A percentile compares a stretch with the other conserved stretches of the same genome.
These are phyloP conservation scores for Skeletonema grethae DNA, from an alignment of 108 stramenopile genomes.

Conservation along the genomic window DNA sequence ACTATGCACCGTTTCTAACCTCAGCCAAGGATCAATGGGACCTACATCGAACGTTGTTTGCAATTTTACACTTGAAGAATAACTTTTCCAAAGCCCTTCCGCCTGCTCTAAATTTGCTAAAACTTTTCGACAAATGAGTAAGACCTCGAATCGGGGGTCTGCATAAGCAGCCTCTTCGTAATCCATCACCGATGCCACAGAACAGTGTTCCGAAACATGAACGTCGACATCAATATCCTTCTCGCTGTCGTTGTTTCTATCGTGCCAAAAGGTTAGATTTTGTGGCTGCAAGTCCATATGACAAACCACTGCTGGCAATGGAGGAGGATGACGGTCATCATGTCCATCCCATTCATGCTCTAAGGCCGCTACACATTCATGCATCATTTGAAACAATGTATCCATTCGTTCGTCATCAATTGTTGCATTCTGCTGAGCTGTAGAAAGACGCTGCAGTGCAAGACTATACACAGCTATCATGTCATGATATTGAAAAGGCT, in stretches of 20 bases:
- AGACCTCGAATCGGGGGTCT: constrained; percentile 82
- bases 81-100: constrained; percentile 62
- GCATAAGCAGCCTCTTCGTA: constrained; percentile 87
- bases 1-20: constrained; percentile 77
- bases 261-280: constrained; percentile 65
- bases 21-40: constrained; percentile 78
- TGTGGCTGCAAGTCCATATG: constrained; percentile 91
- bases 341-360: constrained; percentile 26
- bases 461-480: constrained; percentile 30
- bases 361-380: constrained; percentile 16
- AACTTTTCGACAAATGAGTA: constrained; percentile 80
- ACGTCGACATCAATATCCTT: not conserved
- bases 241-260: not conserved
- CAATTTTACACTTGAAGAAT: constrained; percentile 14
- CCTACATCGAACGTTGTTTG: constrained; percentile 46
- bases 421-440: not conserved
- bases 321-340: constrained; percentile 8
- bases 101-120: constrained; percentile 74
- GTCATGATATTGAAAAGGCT: constrained; percentile 42
- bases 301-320: constrained; percentile 58
- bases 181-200: constrained; percentile 73
- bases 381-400: constrained; percentile 18
- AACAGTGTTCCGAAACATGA: constrained; percentile 16
- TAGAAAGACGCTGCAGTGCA: constrained; percentile 18
- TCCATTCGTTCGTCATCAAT: constrained; percentile 19